Evolutionary conservation across 2,329 filamentous ascomycete species (phyloP).

Genomic region (Daldinia sp.): DNA sequence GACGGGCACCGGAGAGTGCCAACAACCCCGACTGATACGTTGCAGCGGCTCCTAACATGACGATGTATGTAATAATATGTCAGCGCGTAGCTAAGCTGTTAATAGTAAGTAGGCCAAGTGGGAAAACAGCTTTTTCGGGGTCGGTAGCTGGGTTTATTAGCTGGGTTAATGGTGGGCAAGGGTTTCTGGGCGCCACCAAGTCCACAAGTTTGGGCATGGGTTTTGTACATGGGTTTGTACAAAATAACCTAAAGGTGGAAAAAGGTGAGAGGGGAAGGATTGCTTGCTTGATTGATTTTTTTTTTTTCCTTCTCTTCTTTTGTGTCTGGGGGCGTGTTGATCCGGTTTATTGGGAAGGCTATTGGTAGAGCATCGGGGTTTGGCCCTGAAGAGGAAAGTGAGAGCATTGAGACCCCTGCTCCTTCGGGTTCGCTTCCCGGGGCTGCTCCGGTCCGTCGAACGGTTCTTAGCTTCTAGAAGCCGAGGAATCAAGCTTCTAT

Average conservation of each 20-base stretch:
- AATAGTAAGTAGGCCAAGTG: not conserved
- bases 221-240: too few relatives aligned
- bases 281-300: too few relatives aligned
- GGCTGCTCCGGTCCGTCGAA: conserved; percentile 41
- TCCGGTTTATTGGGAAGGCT: conserved; percentile 44
- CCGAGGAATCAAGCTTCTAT: conserved; percentile 29
- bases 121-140: not conserved
- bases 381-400: conserved; percentile 40
- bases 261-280: conserved; percentile 20
- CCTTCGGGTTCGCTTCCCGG: conserved; percentile 36
- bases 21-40: conserved; percentile 40
- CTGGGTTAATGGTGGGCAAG: conserved; percentile 4
- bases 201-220: not conserved
- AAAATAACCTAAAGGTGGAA: conserved; percentile 2
- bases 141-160: conserved; percentile 3
- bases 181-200: not conserved
- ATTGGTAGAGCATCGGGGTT: conserved; percentile 42
- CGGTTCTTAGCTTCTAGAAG: conserved; percentile 40
- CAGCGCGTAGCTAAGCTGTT: conserved; percentile 25
- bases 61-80: conserved; percentile 34
- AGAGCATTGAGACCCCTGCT: conserved; percentile 36
- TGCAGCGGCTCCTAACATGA: conserved; percentile 36
- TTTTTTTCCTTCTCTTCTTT: conserved; percentile 17
- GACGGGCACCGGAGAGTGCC: conserved; percentile 20
- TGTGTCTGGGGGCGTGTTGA: conserved; percentile 29